Percentiles rank a stretch among this genome's conserved stretches.
phyloP scores from a whole-genome alignment of 305 asterid species.

The Solanum aculeatissimum region DNA sequence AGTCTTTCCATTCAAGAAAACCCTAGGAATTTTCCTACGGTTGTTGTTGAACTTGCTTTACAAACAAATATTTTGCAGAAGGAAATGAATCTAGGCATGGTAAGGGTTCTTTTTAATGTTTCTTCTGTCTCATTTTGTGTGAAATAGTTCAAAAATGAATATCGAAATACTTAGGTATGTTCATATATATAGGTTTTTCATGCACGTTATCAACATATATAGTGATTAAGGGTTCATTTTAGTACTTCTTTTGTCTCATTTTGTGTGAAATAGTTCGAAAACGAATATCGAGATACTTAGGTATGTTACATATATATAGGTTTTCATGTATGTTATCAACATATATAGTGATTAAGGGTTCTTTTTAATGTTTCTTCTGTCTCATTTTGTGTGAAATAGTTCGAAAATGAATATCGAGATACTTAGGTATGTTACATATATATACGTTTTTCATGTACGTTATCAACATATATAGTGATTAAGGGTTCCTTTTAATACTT shows the following conservation, averaged over 20 bases:
- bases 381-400: not conserved
- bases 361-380: not conserved
- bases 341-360: not conserved
- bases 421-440: no score
- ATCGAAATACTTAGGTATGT: no score
- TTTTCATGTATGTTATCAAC: not conserved
- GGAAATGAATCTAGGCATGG: slow-evolving; percentile 65
- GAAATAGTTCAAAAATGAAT: not conserved
- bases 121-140: not conserved
- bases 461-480: not conserved
- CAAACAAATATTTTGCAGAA: slow-evolving; percentile 57
- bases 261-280: no score
- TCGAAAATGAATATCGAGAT: not conserved
- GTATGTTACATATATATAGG: not conserved
- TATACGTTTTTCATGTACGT: not conserved
- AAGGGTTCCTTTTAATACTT: not conserved
- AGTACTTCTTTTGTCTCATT: not conserved
- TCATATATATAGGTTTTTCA: not conserved
- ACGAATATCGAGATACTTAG: not conserved
- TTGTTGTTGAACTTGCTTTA: slow-evolving; percentile 69
- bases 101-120: not conserved
- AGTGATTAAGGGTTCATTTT: not conserved
- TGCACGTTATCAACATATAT: not conserved
- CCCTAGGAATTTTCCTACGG: slow-evolving; percentile 44
- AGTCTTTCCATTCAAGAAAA: slow-evolving; percentile 77